Evolutionary conservation across 2,329 filamentous ascomycete genomes (phyloP).

Genomic region (Myriosclerotinia curreyana): DNA sequence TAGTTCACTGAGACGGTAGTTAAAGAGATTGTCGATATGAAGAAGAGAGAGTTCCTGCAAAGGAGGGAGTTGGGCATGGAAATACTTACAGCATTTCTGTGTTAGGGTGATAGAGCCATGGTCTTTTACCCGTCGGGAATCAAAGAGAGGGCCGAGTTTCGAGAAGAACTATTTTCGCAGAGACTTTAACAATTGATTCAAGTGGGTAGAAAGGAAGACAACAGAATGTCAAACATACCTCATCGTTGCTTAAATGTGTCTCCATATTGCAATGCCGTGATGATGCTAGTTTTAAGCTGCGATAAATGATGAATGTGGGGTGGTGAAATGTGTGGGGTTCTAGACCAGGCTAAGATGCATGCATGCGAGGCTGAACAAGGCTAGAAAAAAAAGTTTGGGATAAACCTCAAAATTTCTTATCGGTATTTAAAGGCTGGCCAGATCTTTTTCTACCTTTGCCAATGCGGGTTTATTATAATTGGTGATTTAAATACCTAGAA

Average conservation of each 20-base stretch:
- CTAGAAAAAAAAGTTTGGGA: conserved; percentile 4
- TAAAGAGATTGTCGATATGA: not conserved
- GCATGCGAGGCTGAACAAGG: conserved; percentile 19
- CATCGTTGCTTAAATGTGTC: conserved; percentile 58
- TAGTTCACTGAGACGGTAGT: not conserved
- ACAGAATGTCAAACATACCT: conserved; percentile 44
- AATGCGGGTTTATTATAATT: not conserved
- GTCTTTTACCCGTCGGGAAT: conserved; percentile 49
- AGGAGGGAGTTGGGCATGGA: not conserved
- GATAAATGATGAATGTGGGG: conserved; percentile 24
- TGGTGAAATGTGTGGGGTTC: conserved; percentile 23
- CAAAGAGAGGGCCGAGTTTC: conserved; percentile 20
- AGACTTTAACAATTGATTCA: conserved; percentile 2
- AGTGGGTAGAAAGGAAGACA: not conserved
- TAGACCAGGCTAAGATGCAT: not conserved
- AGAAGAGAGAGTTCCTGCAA: not conserved
- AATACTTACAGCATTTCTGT: conserved; percentile 67
- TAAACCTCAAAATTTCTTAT: conserved; percentile 13
- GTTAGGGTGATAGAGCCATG: conserved; percentile 72
- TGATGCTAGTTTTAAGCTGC: conserved; percentile 21
- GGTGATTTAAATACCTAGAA: not conserved
- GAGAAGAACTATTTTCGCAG: conserved; percentile 63
- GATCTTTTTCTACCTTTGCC: not conserved
- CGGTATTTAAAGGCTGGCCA: not conserved
- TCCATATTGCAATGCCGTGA: conserved; percentile 31